A percentile compares a stretch with the other conserved stretches of the same genome.
Evolutionary conservation across 148 eudicot species (phyloP).

Genomic region (Rhododendron kiyosumense): DNA sequence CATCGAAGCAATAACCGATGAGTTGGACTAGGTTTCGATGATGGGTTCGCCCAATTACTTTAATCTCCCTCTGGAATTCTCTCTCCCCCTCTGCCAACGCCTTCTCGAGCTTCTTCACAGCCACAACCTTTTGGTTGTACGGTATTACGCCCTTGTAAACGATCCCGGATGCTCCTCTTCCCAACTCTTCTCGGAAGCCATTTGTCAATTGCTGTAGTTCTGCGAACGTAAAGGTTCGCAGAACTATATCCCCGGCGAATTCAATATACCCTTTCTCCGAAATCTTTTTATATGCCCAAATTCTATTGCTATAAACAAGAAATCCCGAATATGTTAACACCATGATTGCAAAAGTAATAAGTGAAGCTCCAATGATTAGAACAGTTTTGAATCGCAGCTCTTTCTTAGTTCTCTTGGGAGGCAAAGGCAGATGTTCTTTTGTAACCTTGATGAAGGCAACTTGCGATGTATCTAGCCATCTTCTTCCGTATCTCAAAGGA

Average conservation of each 20-base stretch:
- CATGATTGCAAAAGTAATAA: not conserved
- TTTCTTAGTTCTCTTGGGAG: not conserved
- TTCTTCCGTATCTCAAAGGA: conserved; percentile 15
- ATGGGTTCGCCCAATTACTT: conserved; percentile 7
- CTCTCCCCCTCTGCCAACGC: not conserved
- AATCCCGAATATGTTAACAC: not conserved
- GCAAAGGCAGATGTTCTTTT: too few species aligned
- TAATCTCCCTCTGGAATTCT: conserved; percentile 9
- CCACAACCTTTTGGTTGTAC: not conserved
- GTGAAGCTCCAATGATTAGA: conserved; percentile 1
- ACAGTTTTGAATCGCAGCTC: not conserved
- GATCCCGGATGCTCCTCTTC: not conserved
- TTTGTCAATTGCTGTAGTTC: conserved; percentile 3
- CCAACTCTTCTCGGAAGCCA: conserved; percentile 9
- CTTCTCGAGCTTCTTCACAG: conserved; percentile 12
- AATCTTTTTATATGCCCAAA: not conserved
- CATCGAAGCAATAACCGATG: conserved; percentile 9
- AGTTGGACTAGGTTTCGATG: conserved; percentile 6
- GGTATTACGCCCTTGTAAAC: conserved; percentile 1
- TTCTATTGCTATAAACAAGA: not conserved
- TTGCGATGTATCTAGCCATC: not conserved
- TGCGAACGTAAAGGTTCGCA: not conserved
- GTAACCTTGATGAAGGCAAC: not conserved
- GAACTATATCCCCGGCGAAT: conserved; percentile 2
- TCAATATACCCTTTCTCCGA: not conserved